A percentile compares a stretch with the other conserved stretches of the same genome.
phyloP scores from a whole-genome alignment of 768 basidiomycete species.

The Roridomyces roridus region DNA sequence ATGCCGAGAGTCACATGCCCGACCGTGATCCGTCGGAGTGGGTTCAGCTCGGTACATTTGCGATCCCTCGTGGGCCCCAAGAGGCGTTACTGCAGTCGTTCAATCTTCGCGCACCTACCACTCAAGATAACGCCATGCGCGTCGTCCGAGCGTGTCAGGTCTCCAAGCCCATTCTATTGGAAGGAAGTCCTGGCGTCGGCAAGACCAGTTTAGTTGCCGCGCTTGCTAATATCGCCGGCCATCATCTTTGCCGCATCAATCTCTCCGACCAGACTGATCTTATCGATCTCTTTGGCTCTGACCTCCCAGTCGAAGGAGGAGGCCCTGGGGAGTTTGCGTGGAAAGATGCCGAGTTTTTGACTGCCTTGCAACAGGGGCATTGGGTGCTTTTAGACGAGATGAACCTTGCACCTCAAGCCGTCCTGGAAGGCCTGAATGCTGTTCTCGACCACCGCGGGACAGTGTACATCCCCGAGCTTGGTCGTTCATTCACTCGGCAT shows the following conservation, averaged over 20 bases:
- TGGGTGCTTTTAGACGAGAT: constrained; percentile 99
- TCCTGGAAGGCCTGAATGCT: constrained; percentile 96
- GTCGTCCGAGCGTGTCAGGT: constrained; percentile 91
- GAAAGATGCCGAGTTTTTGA: constrained; percentile 96
- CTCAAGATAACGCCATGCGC: constrained; percentile 85
- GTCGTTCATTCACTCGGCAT: constrained; percentile 85
- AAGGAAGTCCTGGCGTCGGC: constrained; percentile 98
- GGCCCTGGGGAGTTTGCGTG: constrained; percentile 92
- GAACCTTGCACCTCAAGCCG: constrained; percentile 97
- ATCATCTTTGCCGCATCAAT: constrained; percentile 90
- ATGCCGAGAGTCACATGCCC: constrained; percentile 35
- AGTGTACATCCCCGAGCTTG: constrained; percentile 94
- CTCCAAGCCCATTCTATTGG: constrained; percentile 88
- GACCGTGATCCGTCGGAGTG: constrained; percentile 38
- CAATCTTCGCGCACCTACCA: constrained; percentile 89
- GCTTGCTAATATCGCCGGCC: constrained; percentile 79
- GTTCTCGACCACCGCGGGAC: constrained; percentile 94
- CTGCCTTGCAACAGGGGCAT: constrained; percentile 91
- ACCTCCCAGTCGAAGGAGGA: constrained; percentile 93
- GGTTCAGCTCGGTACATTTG: constrained; percentile 77
- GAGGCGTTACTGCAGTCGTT: constrained; percentile 52
- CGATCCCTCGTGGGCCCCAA: constrained; percentile 64
- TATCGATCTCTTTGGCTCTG: constrained; percentile 94
- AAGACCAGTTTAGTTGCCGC: constrained; percentile 95
- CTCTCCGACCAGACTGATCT: constrained; percentile 98